Base-by-base conservation (phyloP, 1,284 basidiomycete genomes). In the Naganishia albida region DNA sequence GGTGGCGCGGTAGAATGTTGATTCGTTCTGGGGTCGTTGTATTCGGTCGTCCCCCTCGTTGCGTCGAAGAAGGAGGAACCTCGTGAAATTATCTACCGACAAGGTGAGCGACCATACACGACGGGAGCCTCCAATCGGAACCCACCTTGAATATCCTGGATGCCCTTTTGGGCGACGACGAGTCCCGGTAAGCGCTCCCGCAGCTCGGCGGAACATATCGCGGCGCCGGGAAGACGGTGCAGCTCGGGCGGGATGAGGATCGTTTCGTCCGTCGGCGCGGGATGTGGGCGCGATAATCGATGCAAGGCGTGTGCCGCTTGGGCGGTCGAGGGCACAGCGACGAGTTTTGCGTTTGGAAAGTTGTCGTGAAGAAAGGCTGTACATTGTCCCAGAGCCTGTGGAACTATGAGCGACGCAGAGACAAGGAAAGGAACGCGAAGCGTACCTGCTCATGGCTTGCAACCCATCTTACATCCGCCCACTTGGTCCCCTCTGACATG, bases 361-460 rank as follows among this genome's bases (percentile, higher is more conserved):
- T 72, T 56, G 0, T 34, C 26, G 4, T 64, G 53, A 10, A 80
- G 64, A 68, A 75, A 80, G 0, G 44, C 62, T 0, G 72, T 56
- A 40, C 74, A 77, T 72, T 80, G 79, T 1, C 77, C 78, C 3
- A 80, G 68, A 3, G 79, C 79, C 76, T 78, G 39, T 20, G 42
- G 1, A 26, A 39, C 13, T 18, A 8, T 8, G 2, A n/a, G 42
- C 26, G 15, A 12, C 49, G 50, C 12, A 13, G n/a, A 28, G 23
- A 26, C 38, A 25, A 3, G 2, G 48, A 34, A 49, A 62, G 43
- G 13, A 52, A 7, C 40, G 20, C n/a, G n/a, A n/a, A 23, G 10
- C 25, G 65, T 26, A 75, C 76, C 70, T 80, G 79, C 64, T 80
- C 79, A 66, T 80, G 79, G 28, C 70, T 72, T 48, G 73, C 69